Percentiles rank a stretch among this genome's conserved stretches.
Conservation (phyloP, 306 rosid species). For the Cucurbita argyrosperma region DNA sequence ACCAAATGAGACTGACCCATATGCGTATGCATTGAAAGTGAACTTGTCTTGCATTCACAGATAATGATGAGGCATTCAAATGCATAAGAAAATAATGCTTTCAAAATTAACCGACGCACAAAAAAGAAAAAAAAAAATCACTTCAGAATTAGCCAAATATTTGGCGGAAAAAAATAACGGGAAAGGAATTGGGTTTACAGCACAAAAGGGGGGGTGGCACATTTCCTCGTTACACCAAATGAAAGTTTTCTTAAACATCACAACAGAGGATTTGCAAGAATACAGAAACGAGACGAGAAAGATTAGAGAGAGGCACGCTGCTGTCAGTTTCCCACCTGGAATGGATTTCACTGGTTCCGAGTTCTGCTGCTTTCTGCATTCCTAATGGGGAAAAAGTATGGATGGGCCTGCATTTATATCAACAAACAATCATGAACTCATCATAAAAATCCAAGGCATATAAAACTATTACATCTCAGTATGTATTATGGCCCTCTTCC, state of each 20-base stretch:
- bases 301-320: neutral
- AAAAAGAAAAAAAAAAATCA: neutral
- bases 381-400: constrained; percentile 30
- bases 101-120: neutral
- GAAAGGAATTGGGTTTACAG: neutral
- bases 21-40: neutral
- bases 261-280: neutral
- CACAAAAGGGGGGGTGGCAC: neutral
- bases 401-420: constrained; percentile 35
- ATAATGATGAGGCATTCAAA: neutral
- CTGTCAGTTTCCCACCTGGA: constrained; percentile 10
- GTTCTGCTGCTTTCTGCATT: constrained; percentile 30
- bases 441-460: neutral
- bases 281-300: neutral
- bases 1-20: neutral
- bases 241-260: neutral
- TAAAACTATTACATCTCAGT: neutral
- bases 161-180: neutral
- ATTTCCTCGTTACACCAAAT: neutral
- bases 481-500: neutral
- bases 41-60: neutral
- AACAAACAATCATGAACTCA: neutral
- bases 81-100: neutral
- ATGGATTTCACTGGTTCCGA: constrained; percentile 40
- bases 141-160: constrained; percentile 3